These are phyloP conservation scores for Endoconidiophora polonica DNA, from an alignment of 2,329 filamentous ascomycete genomes.

Conservation along the genomic window DNA sequence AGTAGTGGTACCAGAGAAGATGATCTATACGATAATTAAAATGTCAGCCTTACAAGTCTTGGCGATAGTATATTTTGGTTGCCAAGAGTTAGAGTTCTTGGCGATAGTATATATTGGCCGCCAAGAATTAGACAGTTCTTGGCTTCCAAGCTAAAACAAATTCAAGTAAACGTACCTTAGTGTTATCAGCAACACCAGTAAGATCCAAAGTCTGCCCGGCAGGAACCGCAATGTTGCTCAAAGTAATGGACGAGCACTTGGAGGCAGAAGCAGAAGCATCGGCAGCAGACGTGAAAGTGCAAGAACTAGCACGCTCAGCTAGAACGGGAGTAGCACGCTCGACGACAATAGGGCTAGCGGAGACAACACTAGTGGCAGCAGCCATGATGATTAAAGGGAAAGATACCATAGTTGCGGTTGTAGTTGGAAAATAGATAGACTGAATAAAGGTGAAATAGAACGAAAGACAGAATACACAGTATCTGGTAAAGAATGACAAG, in stretches of 20 bases:
- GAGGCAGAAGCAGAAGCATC: slow-evolving; percentile 31
- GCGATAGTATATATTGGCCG: background rate
- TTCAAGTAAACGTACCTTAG: slow-evolving; percentile 18
- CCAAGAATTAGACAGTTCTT: background rate
- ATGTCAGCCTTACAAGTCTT: slow-evolving; percentile 4
- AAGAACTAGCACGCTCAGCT: slow-evolving; percentile 18
- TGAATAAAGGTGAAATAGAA: background rate
- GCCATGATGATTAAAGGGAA: slow-evolving; percentile 17
- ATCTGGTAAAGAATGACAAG: background rate
- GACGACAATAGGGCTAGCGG: slow-evolving; percentile 16
- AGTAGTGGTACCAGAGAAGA: slow-evolving; percentile 48
- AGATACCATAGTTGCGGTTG: slow-evolving; percentile 11
- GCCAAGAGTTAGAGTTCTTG: background rate
- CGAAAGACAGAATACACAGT: slow-evolving; percentile 1
- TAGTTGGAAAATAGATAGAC: slow-evolving; percentile 4
- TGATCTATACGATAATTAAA: slow-evolving; percentile 24
- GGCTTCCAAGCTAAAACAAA: background rate
- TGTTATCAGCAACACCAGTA: slow-evolving; percentile 32
- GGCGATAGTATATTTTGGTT: background rate
- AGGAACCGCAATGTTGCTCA: slow-evolving; percentile 37
- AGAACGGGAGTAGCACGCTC: slow-evolving; percentile 13
- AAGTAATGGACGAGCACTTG: slow-evolving; percentile 34
- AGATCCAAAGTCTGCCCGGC: slow-evolving; percentile 42
- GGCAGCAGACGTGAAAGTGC: slow-evolving; percentile 38
- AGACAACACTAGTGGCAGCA: slow-evolving; percentile 17